These are phyloP conservation scores for Psidium friedrichsthalianum DNA, from an alignment of 345 rosid genomes.

Conservation along the genomic window DNA sequence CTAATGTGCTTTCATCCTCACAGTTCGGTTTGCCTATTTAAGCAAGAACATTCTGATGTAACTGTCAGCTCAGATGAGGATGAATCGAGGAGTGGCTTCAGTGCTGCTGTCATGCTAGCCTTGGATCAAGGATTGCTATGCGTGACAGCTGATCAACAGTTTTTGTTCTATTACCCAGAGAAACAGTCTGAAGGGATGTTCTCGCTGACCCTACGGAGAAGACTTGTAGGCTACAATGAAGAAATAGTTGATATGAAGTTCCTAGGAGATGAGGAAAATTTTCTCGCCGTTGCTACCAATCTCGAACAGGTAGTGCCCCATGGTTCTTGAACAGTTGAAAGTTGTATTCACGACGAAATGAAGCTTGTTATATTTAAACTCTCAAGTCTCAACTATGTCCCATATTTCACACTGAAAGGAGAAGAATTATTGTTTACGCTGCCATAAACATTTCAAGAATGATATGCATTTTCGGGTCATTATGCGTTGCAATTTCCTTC, in stretches of 20 bases:
- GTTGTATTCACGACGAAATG: neutral
- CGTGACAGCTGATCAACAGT: constrained; percentile 93
- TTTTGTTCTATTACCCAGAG: constrained; percentile 43
- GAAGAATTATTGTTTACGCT: neutral
- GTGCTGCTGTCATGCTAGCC: constrained; percentile 58
- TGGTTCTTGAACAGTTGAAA: neutral
- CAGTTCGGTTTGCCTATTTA: constrained; percentile 76
- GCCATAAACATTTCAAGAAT: neutral
- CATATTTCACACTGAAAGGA: neutral
- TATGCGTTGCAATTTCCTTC: neutral
- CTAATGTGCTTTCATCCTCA: constrained; percentile 15
- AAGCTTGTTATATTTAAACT: neutral
- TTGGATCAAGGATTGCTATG: constrained; percentile 70
- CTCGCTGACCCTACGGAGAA: constrained; percentile 39
- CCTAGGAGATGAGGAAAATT: constrained; percentile 76
- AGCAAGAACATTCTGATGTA: constrained; percentile 78
- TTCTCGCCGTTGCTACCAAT: constrained; percentile 93
- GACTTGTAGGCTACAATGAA: constrained; percentile 89
- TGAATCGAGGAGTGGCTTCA: constrained; percentile 66
- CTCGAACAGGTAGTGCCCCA: constrained; percentile 56
- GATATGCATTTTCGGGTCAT: neutral
- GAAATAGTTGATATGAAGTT: constrained; percentile 90
- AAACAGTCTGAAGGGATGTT: constrained; percentile 32
- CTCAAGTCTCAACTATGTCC: neutral
- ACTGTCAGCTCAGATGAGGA: constrained; percentile 39